These are phyloP conservation scores for Rhododendron williamsianum DNA, from an alignment of 148 eudicot genomes.

Conservation along the genomic window DNA sequence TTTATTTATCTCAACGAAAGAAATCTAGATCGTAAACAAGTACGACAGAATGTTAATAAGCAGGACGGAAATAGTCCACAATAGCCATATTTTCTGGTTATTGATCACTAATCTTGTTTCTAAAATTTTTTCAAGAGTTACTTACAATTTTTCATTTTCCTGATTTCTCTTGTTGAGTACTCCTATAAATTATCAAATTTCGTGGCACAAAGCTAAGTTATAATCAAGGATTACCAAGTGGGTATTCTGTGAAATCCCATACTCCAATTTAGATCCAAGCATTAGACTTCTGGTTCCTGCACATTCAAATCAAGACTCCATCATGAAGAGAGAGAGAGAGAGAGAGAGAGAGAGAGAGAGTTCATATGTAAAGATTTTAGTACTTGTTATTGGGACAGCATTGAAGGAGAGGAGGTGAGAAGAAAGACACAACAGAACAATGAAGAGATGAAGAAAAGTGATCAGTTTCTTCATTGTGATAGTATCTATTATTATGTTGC, in stretches of 20 bases:
- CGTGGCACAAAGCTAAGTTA: neutral
- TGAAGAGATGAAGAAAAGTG: conserved; percentile 17
- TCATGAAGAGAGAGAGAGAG: neutral
- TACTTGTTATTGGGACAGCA: conserved; percentile 48
- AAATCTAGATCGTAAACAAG: neutral
- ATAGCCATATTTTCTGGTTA: neutral
- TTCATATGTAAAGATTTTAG: neutral
- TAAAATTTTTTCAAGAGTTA: neutral
- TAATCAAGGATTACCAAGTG: conserved; percentile 17
- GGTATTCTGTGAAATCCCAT: conserved; percentile 13
- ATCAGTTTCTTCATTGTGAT: conserved; percentile 21
- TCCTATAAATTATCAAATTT: too few relatives aligned
- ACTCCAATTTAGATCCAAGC: conserved; percentile 18
- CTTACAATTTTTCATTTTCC: neutral
- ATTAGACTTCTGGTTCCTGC: conserved; percentile 38
- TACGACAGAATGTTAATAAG: neutral
- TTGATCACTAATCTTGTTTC: neutral
- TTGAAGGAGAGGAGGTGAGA: conserved; percentile 23
- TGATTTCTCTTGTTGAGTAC: neutral
- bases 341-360: neutral
- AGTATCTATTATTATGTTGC: too few relatives aligned
- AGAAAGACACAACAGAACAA: conserved; percentile 28
- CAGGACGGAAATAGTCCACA: neutral
- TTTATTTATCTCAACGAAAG: neutral
- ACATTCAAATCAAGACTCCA: neutral